Base-by-base conservation (phyloP, 139 green algal genomes). In the Closterium sp. region DNA sequence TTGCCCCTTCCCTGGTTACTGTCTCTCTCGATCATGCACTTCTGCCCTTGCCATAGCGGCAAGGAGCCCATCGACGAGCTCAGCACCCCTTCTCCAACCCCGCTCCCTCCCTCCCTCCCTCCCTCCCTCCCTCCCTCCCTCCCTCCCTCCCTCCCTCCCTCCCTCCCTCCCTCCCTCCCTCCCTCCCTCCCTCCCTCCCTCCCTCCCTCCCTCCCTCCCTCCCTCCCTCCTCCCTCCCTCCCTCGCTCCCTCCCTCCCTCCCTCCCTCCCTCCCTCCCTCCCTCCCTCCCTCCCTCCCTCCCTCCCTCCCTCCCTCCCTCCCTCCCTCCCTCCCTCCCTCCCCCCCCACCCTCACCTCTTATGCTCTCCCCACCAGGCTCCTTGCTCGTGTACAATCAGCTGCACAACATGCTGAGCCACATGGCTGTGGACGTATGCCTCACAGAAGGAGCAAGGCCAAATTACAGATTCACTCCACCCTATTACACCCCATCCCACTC, bases 301-400 rank as follows among this genome's bases (percentile, higher is more conserved):
- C 42, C 42, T 62, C 5, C 42, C 42, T 7, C 42, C 42, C 7
- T 7, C 7, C 42, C 42, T 7, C 42, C 7, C 5, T 5, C 42
- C 42, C 42, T 7, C 7, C 42, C 7, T 7, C 42, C 42, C 42
- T 62, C 7, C 5, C 42, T 7, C 42, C 42, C 7, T 7, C 7
- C 42, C 42, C 42, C 42, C 7, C 5, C 42, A 5, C 42, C 42
- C 42, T 62, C 42, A 13, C 42, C 42, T 7, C 42, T 62, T 5
- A n/a, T n/a, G n/a, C n/a, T n/a, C n/a, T 7, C 42, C 42, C 42
- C 42, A 13, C 42, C 92, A 93, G 92, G 92, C 93, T 96, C 95
- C 88, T 97, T 95, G 92, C 97, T 97, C 19, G 96, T 99, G 70
- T 98, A 98, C 95, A 98, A 98, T 94, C 95, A 99, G 92, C 94